Base-by-base conservation (phyloP, 352 stramenopile species). In the Globisporangium iwayamae region DNA sequence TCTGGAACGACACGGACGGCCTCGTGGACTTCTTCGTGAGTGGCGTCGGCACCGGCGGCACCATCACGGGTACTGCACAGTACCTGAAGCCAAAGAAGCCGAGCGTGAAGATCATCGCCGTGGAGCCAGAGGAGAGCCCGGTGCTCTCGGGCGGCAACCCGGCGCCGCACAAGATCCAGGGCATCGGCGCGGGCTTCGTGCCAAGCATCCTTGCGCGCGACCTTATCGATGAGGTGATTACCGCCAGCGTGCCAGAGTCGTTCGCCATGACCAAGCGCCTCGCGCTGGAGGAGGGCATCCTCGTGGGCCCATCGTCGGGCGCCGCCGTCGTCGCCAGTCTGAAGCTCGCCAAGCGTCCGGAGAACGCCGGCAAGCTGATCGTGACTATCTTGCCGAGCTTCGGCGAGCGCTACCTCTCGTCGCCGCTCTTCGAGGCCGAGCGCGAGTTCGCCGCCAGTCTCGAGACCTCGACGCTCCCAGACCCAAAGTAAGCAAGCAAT, bases 361-460 rank as follows among this genome's bases (percentile, higher is more conserved):
- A 97, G 79, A 93, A 87, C 62, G 74, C 71, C 14, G 83, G 83
- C 34, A 97, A 97, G 78, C 74, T 94, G 32, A 96, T 94, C 57
- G 90, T 98, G 18, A 85, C 84, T 47, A 94, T 97, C 63, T 77
- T 97, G 62, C 91, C 91, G 30, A 95, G 82, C 62, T 97, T 96
- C 70, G 91, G 92, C 54, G 92, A 97, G 73, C 83, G 87, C 30
- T 95, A 93, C 69, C 63, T 95, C 69, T 92, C 82, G 50, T 91
- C 86, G 46, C 70, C 81, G 28, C 72, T 94, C 20, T 94, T 94
- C 60, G 86, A 93, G 48, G 72, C 78, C 57, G 86, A 94, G 68
- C 84, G 86, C 45, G 82, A 93, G 67, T 87, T 74, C 65, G 84
- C 86, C 38, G 78, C 78, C 20, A 75, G 84, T 48, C 69, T 94